Base-by-base conservation (phyloP, 176 grass and related monocot genomes). In the Tuctoria greenei region DNA sequence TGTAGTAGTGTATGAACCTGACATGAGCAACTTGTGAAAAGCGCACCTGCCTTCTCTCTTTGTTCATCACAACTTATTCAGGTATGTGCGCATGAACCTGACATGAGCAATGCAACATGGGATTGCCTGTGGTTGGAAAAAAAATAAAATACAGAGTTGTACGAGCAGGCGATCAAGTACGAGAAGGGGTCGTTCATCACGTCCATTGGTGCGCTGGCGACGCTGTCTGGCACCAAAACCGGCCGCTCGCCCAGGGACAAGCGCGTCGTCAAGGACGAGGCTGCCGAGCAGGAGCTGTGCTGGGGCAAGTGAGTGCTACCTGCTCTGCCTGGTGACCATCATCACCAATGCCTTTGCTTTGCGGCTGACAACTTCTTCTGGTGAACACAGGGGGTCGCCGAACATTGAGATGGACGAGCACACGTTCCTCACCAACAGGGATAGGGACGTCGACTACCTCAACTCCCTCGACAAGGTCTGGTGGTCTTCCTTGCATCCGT, bases 401-500 rank as follows among this genome's bases (percentile, higher is more conserved):
- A 99, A 99, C 85, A 95, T 99, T 75, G 95, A 99, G 91, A 99
- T 99, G 95, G 95, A 99, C 54, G 95, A 95, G 81, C 95, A 99
- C 63, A 92, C 95, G 16, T 99, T 99, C 80, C 82, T 99, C 50
- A 82, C 82, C 21, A 99, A 99, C 87, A 76, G 95, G 73, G 95
- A 99, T 85, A 81, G 95, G 55, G 95, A 92, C 8, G 89, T 99
- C 7, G 95, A 99, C 86, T 99, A 99, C 81, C 82, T 99, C 61
- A 99, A 99, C 71, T 99, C 95, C n/a, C 85, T 99, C 51, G 95
- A 99, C 69, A 99, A 99, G 92, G 91, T 27, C 13, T 35, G 18
- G 0, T 67, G 46, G 10, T n/a, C 15, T 5, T 34, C n/a, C 23
- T 23, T 31, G 50, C 35, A n/a, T 26, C 14, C 11, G 42, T 56